These are phyloP conservation scores for Phragmites australis DNA, from an alignment of 176 grass and related monocot genomes.

Conservation along the genomic window DNA sequence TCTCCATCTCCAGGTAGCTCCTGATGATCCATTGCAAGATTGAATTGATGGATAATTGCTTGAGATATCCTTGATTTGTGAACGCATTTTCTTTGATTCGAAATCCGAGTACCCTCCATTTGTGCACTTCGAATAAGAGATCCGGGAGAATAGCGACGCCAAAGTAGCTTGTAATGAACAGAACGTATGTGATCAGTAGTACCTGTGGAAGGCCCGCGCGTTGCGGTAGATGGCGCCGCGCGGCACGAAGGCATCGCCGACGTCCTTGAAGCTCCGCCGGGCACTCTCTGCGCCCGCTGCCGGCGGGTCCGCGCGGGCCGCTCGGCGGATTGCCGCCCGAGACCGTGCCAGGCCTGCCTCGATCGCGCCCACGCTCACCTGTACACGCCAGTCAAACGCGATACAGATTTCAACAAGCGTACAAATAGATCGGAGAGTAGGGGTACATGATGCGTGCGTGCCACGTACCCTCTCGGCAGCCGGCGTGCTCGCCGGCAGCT, in stretches of 20 bases:
- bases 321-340: slow-evolving; percentile 52
- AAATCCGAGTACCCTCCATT: background rate
- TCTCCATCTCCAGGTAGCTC: slow-evolving; percentile 97
- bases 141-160: no score
- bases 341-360: slow-evolving; percentile 58
- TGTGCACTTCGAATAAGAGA: no score
- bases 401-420: background rate
- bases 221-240: slow-evolving; percentile 84
- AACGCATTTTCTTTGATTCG: background rate
- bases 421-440: no score
- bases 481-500: background rate
- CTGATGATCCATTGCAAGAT: slow-evolving; percentile 34
- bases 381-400: background rate
- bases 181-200: background rate
- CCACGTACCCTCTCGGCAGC: slow-evolving; percentile 3
- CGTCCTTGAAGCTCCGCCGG: slow-evolving; percentile 44
- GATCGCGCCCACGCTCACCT: slow-evolving; percentile 38
- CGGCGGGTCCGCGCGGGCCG: slow-evolving; percentile 20
- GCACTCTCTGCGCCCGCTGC: background rate
- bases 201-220: slow-evolving; percentile 68
- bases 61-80: background rate
- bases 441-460: background rate
- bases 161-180: no score
- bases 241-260: slow-evolving; percentile 46
- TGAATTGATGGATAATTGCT: background rate